Evolutionary conservation across 192 early-diverging fungal genomes (phyloP).

Genomic region (Linnemannia elongata): DNA sequence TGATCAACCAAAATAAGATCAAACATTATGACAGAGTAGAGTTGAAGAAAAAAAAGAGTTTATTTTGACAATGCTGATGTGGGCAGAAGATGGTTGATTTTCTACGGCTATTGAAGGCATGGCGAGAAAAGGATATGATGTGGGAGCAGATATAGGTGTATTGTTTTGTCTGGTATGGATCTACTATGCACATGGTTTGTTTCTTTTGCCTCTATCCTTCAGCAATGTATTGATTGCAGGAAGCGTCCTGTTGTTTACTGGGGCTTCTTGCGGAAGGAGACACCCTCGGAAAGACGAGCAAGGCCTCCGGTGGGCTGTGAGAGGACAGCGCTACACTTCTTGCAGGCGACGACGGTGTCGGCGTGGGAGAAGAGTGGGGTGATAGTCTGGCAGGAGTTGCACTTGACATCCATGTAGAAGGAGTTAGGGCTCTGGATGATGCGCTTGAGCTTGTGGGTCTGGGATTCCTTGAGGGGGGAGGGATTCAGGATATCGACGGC

Average conservation of each 20-base stretch:
- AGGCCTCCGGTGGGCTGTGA: slow-evolving; percentile 93
- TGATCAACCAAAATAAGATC: no score
- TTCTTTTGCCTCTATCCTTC: background rate
- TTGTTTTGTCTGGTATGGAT: background rate
- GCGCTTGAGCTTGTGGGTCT: slow-evolving; percentile 75
- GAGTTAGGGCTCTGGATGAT: slow-evolving; percentile 85
- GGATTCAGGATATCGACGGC: slow-evolving; percentile 97
- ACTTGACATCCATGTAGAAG: slow-evolving; percentile 99
- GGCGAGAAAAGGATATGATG: slow-evolving; percentile 14
- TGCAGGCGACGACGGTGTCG: slow-evolving; percentile 90
- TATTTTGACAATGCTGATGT: background rate
- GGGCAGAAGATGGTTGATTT: background rate
- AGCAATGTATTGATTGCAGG: background rate
- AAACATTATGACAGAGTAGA: background rate
- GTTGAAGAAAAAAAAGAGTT: background rate
- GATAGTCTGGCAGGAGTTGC: slow-evolving; percentile 88
- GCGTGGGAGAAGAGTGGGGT: slow-evolving; percentile 94
- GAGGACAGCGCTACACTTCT: slow-evolving; percentile 85
- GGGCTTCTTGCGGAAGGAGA: slow-evolving; percentile 85
- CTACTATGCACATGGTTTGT: background rate
- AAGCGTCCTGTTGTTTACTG: slow-evolving; percentile 60
- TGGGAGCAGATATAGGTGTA: background rate
- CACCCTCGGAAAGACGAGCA: slow-evolving; percentile 85
- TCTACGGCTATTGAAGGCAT: slow-evolving; percentile 13
- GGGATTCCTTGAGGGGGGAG: slow-evolving; percentile 78